phyloP scores from a whole-genome alignment of 257 asterid genomes.

The Lycium ferocissimum region DNA sequence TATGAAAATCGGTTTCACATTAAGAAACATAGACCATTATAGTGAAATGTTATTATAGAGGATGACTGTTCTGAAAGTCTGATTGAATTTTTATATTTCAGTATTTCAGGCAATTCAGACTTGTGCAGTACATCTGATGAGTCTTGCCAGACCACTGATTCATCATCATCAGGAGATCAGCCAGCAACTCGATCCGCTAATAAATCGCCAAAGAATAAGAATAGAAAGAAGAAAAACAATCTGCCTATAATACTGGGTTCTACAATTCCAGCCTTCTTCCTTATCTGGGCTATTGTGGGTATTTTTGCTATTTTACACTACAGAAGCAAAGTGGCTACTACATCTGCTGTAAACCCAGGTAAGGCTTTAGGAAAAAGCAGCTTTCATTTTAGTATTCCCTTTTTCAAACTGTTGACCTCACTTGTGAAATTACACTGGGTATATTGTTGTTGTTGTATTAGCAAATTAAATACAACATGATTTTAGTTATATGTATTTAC shows the following conservation, averaged over 20 bases:
- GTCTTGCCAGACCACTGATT: constrained; percentile 40
- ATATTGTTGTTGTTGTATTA: no score
- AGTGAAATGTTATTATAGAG: no score
- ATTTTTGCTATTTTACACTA: constrained; percentile 34
- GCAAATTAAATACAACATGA: no score
- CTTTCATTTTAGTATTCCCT: no score
- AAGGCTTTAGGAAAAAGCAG: neutral
- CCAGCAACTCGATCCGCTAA: constrained; percentile 12
- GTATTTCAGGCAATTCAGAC: constrained; percentile 58
- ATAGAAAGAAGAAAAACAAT: constrained; percentile 36
- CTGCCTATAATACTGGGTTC: constrained; percentile 48
- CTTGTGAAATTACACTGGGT: no score
- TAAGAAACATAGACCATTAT: no score
- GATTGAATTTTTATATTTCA: neutral
- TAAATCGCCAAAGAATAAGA: neutral
- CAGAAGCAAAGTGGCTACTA: constrained; percentile 28
- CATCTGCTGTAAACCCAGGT: constrained; percentile 35
- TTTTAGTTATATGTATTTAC: no score
- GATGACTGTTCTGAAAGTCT: neutral
- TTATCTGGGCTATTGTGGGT: constrained; percentile 40
- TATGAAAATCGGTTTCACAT: no score
- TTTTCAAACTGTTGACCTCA: no score
- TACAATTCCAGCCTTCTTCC: constrained; percentile 39
- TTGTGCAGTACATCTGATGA: constrained; percentile 50
- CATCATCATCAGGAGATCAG: constrained; percentile 10